Evolutionary conservation across 2,329 filamentous ascomycete species (phyloP), one percentile per base, ranked within the genome.

Genomic region (Diaporthe ampelina): DNA sequence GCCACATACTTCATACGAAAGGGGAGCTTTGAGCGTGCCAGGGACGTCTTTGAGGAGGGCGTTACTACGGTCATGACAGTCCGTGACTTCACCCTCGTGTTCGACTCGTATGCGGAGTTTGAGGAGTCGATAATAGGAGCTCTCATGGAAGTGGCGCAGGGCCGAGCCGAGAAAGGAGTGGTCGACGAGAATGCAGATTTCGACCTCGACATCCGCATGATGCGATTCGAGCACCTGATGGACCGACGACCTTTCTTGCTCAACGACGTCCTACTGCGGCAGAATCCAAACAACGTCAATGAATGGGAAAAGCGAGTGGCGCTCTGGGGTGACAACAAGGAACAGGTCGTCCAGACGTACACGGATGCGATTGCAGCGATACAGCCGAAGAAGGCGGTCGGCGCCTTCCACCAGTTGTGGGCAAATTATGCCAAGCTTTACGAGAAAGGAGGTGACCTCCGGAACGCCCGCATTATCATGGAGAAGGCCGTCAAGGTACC

Each of bases 61-160:
- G 94, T 98, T 77, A 98, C 95, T 15, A 98, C 96, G 1, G 97
- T 98, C 76, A 98, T 98, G 96, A 99, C 97, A 2, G 95, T 99
- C 58, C 93, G 97, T 73, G 97, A 99, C 84, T 99, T 99, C 81
- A 97, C 95, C 0, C 90, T 98, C 72, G 93, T 98, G 59, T 99
- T 99, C 79, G 97, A 99, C 83, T 94, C 95, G 0, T 99, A 98
- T 80, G 93, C 94, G 43, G 97, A 99, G 83, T 98, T 98, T 76
- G 97, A 99, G 83, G 97, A 99, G 84, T 96, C 95, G 0, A 93
- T 98, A 78, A 98, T 98, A 77, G 93, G 94, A 19, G 93, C 93
- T 63, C 88, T 98, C 78, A 97, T 99, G 92, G 95, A 98, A 79
- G 90, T 94, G 71, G 95, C 95, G 1, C 93, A 95, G 9, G 85